Conservation (phyloP, 2,329 filamentous ascomycete species). For the Pestalotiopsis fici region DNA sequence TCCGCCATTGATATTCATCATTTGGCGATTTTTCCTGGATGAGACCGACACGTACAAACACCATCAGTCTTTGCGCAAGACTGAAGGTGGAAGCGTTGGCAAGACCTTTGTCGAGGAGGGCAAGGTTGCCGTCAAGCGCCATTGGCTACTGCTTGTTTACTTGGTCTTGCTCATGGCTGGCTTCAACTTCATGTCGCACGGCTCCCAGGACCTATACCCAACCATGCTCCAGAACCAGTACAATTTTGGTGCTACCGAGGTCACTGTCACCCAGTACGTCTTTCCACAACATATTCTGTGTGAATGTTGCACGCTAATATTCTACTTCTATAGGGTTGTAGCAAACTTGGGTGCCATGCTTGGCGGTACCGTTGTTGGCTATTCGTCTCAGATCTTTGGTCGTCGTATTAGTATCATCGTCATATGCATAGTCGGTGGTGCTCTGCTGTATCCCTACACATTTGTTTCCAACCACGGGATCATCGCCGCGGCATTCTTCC, state of each 20-base stretch:
- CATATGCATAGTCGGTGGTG: conserved; percentile 67
- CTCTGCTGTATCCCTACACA: conserved; percentile 81
- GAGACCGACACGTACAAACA: conserved; percentile 76
- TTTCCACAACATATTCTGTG: not conserved
- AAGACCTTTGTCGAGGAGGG: conserved; percentile 75
- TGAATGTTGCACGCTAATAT: not conserved
- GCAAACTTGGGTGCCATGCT: conserved; percentile 71
- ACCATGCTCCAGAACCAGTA: conserved; percentile 61
- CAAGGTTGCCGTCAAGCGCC: conserved; percentile 73
- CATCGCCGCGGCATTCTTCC: conserved; percentile 81
- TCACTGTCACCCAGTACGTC: conserved; percentile 63
- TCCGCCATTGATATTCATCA: conserved; percentile 78
- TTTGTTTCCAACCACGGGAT: conserved; percentile 64
- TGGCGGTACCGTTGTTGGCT: conserved; percentile 69
- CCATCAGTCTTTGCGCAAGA: conserved; percentile 62
- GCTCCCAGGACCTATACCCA: conserved; percentile 65
- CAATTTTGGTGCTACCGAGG: conserved; percentile 49
- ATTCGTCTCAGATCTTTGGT: conserved; percentile 68
- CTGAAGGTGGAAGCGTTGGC: conserved; percentile 57
- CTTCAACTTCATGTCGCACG: conserved; percentile 90
- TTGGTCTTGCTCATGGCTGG: conserved; percentile 85
- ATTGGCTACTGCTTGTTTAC: conserved; percentile 81
- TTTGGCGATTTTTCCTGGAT: conserved; percentile 74
- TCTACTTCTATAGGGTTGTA: conserved; percentile 47
- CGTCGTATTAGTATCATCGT: conserved; percentile 69